These are phyloP conservation scores for Phytopythium montanum DNA, from an alignment of 352 stramenopile genomes.

Conservation along the genomic window DNA sequence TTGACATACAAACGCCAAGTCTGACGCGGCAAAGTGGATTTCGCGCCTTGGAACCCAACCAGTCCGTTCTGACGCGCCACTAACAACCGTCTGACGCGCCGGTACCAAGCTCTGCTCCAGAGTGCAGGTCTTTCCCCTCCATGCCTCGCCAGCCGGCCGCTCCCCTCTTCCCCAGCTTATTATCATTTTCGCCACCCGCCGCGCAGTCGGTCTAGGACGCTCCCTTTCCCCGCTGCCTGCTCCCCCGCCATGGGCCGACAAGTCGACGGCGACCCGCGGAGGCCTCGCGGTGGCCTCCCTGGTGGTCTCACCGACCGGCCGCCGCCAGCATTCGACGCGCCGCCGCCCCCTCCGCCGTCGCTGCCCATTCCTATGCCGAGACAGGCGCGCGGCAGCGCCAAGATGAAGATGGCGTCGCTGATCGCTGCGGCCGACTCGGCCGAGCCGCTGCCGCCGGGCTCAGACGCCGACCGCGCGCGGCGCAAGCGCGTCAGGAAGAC, in stretches of 20 bases:
- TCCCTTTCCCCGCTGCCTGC: neutral
- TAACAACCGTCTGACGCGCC: constrained; percentile 1
- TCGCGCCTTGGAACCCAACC: constrained; percentile 18
- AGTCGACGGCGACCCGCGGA: constrained; percentile 32
- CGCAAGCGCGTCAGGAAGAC: constrained; percentile 15
- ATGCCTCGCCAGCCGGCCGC: constrained; percentile 1
- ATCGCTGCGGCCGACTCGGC: constrained; percentile 28
- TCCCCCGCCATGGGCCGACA: constrained; percentile 24
- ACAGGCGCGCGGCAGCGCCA: constrained; percentile 15
- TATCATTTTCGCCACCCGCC: constrained; percentile 5
- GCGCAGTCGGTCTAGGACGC: neutral
- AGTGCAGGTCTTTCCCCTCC: constrained; percentile 4
- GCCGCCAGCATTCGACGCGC: constrained; percentile 18
- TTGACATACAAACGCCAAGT: neutral
- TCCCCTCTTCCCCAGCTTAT: neutral
- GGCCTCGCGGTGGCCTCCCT: constrained; percentile 18
- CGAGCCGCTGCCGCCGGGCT: constrained; percentile 1
- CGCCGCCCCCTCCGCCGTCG: constrained; percentile 7
- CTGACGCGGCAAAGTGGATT: constrained; percentile 21
- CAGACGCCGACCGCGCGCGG: constrained; percentile 23
- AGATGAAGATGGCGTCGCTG: constrained; percentile 54
- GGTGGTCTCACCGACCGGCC: constrained; percentile 9
- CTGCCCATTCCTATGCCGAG: constrained; percentile 1
- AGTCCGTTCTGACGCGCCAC: neutral
- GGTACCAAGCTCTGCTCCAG: neutral